Evolutionary conservation across 805 yeast genomes (phyloP).

Genomic region (Wickerhamiella galacta): DNA sequence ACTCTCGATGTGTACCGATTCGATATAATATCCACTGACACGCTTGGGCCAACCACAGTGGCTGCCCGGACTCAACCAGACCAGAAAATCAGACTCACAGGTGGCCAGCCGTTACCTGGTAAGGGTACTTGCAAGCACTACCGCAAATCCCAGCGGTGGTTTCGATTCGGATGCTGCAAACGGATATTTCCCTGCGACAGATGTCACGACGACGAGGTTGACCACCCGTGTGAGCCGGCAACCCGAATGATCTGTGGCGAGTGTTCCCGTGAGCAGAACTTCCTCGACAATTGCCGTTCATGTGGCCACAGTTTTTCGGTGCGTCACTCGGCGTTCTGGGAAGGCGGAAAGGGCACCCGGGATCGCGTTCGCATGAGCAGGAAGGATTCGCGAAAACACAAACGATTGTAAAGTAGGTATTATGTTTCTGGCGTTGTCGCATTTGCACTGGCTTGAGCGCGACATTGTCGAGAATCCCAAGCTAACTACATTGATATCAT

Average conservation of each 20-base stretch:
- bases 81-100: slow-evolving; percentile 19
- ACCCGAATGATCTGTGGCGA: slow-evolving; percentile 27
- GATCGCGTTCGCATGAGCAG: slow-evolving; percentile 24
- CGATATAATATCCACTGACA: slow-evolving; percentile 19
- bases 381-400: slow-evolving; percentile 28
- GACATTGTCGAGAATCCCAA: too few relatives aligned
- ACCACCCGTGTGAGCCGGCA: slow-evolving; percentile 24
- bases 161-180: slow-evolving; percentile 27
- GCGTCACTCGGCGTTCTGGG: slow-evolving; percentile 27
- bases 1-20: slow-evolving; percentile 21
- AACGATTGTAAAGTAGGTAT: too few relatives aligned
- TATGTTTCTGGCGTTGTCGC: too few relatives aligned
- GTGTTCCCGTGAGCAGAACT: slow-evolving; percentile 27
- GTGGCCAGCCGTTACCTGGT: slow-evolving; percentile 25
- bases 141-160: slow-evolving; percentile 27
- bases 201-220: slow-evolving; percentile 25
- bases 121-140: slow-evolving; percentile 27
- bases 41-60: slow-evolving; percentile 10
- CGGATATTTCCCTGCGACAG: slow-evolving; percentile 28
- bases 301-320: slow-evolving; percentile 24
- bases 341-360: slow-evolving; percentile 30
- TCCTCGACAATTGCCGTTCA: slow-evolving; percentile 20
- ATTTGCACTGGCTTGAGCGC: too few relatives aligned
- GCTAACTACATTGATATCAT: too few relatives aligned
- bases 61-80: slow-evolving; percentile 11